Evolutionary conservation across 1,284 basidiomycete genomes (phyloP).

Genomic region (Malassezia brasiliensis): DNA sequence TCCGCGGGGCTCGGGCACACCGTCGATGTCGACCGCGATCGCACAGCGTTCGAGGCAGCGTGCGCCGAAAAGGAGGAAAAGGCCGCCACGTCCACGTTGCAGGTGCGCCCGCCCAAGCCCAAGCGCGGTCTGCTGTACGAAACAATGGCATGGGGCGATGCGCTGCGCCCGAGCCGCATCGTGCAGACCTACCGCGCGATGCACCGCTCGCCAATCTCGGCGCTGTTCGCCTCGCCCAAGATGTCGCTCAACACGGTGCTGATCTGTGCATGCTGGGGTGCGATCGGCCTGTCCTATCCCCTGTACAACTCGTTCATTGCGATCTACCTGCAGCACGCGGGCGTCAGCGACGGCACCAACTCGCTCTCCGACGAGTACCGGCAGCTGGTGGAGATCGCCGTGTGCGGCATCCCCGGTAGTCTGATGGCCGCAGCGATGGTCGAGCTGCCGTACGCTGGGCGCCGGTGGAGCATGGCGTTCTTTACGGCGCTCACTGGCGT

Average conservation of each 20-base stretch:
- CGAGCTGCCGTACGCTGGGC: conserved; percentile 58
- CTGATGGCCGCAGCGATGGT: conserved; percentile 56
- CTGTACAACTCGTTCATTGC: conserved; percentile 61
- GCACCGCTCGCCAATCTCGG: conserved; percentile 53
- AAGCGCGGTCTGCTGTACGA: neutral
- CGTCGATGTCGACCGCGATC: conserved; percentile 48
- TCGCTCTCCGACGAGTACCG: conserved; percentile 57
- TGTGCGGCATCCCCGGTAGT: conserved; percentile 59
- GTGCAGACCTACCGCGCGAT: conserved; percentile 19
- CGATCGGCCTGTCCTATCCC: conserved; percentile 66
- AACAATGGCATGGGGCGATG: neutral
- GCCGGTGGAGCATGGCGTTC: conserved; percentile 58
- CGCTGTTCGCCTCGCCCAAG: conserved; percentile 59
- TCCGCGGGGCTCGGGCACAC: conserved; percentile 29
- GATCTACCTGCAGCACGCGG: conserved; percentile 55
- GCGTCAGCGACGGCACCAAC: conserved; percentile 48
- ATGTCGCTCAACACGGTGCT: conserved; percentile 59
- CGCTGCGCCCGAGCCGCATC: conserved; percentile 16
- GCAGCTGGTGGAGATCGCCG: conserved; percentile 55
- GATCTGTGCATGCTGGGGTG: conserved; percentile 57
- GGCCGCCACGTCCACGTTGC: neutral
- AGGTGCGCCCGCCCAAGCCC: conserved; percentile 1
- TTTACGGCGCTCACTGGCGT: conserved; percentile 59
- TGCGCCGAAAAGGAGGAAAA: conserved; percentile 49
- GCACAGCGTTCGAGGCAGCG: conserved; percentile 52